phyloP scores from a whole-genome alignment of 1,139 yeast species.

The Chernovozyma sophiae-reginae region DNA sequence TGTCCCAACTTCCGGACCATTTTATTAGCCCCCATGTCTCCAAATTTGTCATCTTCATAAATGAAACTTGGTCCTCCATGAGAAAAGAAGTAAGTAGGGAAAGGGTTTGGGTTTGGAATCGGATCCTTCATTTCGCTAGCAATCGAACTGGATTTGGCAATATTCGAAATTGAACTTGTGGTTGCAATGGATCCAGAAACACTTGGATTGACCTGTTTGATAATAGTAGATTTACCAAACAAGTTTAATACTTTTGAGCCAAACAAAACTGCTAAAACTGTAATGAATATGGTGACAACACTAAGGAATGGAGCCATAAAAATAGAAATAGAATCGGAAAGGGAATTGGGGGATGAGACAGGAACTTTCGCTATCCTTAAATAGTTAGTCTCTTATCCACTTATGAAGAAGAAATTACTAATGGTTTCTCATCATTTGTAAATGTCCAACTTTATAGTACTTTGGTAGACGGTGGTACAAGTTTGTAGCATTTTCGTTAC shows the following conservation, averaged over 20 bases:
- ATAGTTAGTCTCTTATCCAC: too few species aligned
- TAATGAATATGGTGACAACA: background rate
- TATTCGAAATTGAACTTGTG: background rate
- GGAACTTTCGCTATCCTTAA: too few species aligned
- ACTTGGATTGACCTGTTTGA: too few species aligned
- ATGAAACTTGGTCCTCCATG: constrained; percentile 82
- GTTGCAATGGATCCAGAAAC: background rate
- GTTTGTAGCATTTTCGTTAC: too few species aligned
- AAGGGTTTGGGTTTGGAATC: constrained; percentile 19
- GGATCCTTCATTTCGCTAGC: background rate
- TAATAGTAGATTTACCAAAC: background rate
- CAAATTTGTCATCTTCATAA: constrained; percentile 39
- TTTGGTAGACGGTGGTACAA: too few species aligned
- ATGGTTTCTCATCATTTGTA: too few species aligned
- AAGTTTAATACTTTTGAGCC: background rate
- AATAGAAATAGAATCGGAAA: background rate
- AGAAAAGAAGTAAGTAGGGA: constrained; percentile 62
- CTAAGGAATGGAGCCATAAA: background rate
- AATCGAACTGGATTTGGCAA: background rate
- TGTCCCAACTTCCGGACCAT: constrained; percentile 47
- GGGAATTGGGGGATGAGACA: too few species aligned
- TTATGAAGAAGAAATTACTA: too few species aligned
- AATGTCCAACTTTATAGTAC: too few species aligned
- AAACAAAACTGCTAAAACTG: constrained; percentile 2
- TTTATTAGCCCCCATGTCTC: constrained; percentile 59